Evolutionary conservation across 306 rosid species (phyloP).

Genomic region (Vachellia pachyceras): DNA sequence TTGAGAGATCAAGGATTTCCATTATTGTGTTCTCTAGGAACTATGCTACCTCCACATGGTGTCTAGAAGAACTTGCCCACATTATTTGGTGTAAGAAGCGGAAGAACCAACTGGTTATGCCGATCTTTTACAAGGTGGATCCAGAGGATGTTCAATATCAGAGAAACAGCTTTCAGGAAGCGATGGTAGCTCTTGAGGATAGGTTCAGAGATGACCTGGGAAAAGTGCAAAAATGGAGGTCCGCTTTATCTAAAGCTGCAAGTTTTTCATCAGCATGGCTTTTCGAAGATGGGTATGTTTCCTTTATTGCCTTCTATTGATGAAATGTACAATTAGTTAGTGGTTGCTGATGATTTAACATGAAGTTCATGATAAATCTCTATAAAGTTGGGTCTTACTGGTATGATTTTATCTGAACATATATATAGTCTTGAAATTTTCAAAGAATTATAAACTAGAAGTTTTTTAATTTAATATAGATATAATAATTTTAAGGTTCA

Average conservation of each 20-base stretch:
- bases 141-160: no score
- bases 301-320: neutral
- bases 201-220: neutral
- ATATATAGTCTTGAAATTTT: neutral
- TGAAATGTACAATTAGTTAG: neutral
- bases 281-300: neutral
- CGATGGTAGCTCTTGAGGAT: constrained; percentile 3
- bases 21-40: no score
- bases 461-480: neutral
- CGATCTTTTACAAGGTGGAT: no score
- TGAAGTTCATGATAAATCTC: neutral
- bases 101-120: no score
- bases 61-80: no score
- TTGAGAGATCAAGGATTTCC: no score
- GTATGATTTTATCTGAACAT: neutral
- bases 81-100: no score
- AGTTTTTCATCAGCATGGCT: neutral
- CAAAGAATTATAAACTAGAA: neutral
- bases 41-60: no score
- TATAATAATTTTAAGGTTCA: neutral
- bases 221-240: neutral
- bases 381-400: neutral
- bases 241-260: neutral
- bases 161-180: neutral
- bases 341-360: neutral